These are phyloP conservation scores for Spongospora subterranea DNA, from an alignment of 208 protist genomes.

Conservation along the genomic window DNA sequence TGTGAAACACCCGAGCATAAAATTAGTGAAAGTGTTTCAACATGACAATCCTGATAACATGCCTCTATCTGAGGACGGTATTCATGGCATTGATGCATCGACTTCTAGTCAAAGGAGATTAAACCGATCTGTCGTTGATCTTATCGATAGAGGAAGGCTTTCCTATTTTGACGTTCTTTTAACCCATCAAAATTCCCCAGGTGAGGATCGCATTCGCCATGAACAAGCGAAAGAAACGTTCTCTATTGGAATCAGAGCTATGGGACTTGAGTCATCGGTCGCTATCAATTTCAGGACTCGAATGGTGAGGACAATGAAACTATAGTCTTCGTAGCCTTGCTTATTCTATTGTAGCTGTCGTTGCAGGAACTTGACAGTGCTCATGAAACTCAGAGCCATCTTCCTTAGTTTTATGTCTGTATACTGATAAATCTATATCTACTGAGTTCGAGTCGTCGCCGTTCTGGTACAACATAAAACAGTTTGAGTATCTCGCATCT, in stretches of 20 bases:
- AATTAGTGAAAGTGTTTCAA: neutral
- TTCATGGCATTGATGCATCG: neutral
- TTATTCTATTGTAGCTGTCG: too few species aligned
- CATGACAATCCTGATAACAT: neutral
- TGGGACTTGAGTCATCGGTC: constrained; percentile 11
- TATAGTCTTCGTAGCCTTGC: too few species aligned
- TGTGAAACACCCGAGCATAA: constrained; percentile 50
- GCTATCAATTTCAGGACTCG: neutral
- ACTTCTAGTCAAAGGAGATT: neutral
- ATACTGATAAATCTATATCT: too few species aligned
- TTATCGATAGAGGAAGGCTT: neutral
- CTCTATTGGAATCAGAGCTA: neutral
- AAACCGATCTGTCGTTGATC: neutral
- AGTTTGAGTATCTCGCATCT: too few species aligned
- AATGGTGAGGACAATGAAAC: too few species aligned
- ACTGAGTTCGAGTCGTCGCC: too few species aligned
- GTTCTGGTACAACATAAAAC: too few species aligned
- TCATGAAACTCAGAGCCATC: too few species aligned
- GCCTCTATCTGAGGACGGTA: neutral
- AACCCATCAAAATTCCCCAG: neutral
- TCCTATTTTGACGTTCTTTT: constrained; percentile 3
- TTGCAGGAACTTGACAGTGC: too few species aligned
- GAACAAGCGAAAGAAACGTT: constrained; percentile 33
- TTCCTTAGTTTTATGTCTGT: too few species aligned
- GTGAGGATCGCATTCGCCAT: constrained; percentile 16